Evolutionary conservation across 225 moss, liverwort and hornwort species (phyloP), one percentile per base, ranked within the genome.

Genomic region (Takakia lepidozioides): DNA sequence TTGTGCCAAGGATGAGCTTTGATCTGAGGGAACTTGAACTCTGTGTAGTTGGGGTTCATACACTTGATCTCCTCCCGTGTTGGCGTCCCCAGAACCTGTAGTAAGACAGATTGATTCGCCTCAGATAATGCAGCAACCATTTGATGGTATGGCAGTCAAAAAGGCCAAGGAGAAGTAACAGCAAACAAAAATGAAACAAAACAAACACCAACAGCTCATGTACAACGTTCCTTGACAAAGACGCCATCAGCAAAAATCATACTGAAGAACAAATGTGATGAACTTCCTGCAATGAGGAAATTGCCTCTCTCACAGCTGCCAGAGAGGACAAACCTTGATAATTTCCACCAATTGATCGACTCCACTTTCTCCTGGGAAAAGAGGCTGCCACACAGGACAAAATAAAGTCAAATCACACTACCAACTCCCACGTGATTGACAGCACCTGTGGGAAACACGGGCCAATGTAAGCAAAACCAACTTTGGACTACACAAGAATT

Each of bases 1-100:
- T 78, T 78, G 58, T 78, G 78, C 78, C 78, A 78, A 3, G 78
- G 78, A 40, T 78, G 78, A 2, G 78, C 78, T 43, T 78, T 78
- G 44, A 78, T 78, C 59, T 78, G 78, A 2, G 78, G 78, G 47
- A 78, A 78, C 36, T 78, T 78, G 54, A 78, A 78, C 38, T 78
- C 78, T 0, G 78, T 78, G 38, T 78, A 78, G 38, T 78, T 78
- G 5, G 78, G 78, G 27, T 78, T 78, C 78, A 78, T 78, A 17
- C 78, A 78, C 64, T 78, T 78, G 27, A 78, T 78, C 61, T 78
- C 78, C 49, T 78, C 78, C 27, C 78, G 72, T 27, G 78, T 78
- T 14, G 78, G 78, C 32, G 78, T 78, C 35, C 78, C 78, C 29
- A 78, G 72, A 48, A 78, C 78, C 76, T 77, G 51, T 14, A 44